Conservation (phyloP, 805 yeast genomes). For the Brettanomyces nanus region DNA sequence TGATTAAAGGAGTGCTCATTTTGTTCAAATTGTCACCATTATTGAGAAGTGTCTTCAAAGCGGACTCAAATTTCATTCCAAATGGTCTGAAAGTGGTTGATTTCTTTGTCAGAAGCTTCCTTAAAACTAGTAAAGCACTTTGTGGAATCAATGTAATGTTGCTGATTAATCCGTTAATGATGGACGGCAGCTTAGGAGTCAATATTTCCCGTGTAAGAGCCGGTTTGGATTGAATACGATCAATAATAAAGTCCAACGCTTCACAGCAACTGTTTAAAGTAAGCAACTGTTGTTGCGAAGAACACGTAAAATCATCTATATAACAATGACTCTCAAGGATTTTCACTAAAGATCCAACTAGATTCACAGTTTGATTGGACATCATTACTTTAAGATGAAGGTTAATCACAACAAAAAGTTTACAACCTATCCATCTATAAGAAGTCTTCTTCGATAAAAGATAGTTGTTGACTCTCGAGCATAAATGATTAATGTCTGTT, state of each 20-base stretch:
- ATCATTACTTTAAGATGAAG: conserved; percentile 28
- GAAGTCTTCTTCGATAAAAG: conserved; percentile 36
- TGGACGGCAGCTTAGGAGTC: conserved; percentile 66
- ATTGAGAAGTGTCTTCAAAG: conserved; percentile 30
- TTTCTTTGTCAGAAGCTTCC: conserved; percentile 42
- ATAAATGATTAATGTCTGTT: conserved; percentile 42
- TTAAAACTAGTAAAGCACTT: conserved; percentile 31
- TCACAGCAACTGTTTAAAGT: conserved; percentile 31
- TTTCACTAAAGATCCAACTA: conserved; percentile 34
- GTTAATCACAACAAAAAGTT: conserved; percentile 37
- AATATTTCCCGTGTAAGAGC: conserved; percentile 75
- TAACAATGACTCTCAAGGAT: conserved; percentile 31
- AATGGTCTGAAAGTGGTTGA: conserved; percentile 79
- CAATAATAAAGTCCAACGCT: conserved; percentile 32
- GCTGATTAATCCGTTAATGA: conserved; percentile 47
- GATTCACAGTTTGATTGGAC: conserved; percentile 32
- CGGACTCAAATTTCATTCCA: conserved; percentile 51
- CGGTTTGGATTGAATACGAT: conserved; percentile 66
- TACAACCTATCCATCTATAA: conserved; percentile 53
- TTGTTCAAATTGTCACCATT: conserved; percentile 27
- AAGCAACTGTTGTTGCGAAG: conserved; percentile 15
- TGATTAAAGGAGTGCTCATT: conserved; percentile 33
- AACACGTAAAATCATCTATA: conserved; percentile 23
- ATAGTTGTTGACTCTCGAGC: conserved; percentile 35
- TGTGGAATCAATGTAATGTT: conserved; percentile 32